phyloP scores from a whole-genome alignment of 305 asterid genomes.

The Petunia hybrid region DNA sequence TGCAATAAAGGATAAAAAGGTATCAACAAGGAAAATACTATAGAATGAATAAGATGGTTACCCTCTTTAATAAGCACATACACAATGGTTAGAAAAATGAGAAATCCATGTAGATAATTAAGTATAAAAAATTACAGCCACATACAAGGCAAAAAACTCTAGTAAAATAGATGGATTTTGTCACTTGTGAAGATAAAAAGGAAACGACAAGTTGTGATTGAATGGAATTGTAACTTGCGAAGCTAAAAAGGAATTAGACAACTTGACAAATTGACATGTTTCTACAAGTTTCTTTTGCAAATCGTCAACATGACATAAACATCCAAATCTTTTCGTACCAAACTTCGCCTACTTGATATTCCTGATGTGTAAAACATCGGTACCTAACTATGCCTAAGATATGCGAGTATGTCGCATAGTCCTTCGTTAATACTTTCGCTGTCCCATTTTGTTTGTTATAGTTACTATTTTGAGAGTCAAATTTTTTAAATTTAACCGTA shows the following conservation, averaged over 20 bases:
- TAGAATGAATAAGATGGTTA: too few species aligned
- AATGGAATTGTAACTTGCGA: conserved; percentile 24
- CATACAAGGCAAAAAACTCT: neutral
- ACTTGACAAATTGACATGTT: conserved; percentile 28
- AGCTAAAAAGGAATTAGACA: neutral
- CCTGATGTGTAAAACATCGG: neutral
- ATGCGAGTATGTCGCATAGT: too few species aligned
- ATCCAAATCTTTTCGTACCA: conserved; percentile 36
- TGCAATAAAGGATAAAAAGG: neutral
- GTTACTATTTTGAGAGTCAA: too few species aligned
- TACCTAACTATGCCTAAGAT: neutral
- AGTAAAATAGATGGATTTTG: neutral
- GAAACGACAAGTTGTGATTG: neutral
- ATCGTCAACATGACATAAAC: conserved; percentile 21
- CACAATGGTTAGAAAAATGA: too few species aligned
- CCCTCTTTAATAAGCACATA: too few species aligned
- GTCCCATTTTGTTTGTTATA: too few species aligned
- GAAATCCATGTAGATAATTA: neutral
- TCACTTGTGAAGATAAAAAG: conserved; percentile 1
- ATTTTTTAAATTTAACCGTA: too few species aligned
- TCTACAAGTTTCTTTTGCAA: conserved; percentile 39
- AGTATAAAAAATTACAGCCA: neutral
- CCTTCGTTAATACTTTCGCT: too few species aligned
- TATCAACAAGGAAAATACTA: too few species aligned
- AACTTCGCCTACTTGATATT: conserved; percentile 16